A percentile compares a stretch with the other conserved stretches of the same genome.
These are phyloP conservation scores for Lasiosphaeria miniovina DNA, from an alignment of 495 filamentous ascomycete genomes.

Conservation along the genomic window DNA sequence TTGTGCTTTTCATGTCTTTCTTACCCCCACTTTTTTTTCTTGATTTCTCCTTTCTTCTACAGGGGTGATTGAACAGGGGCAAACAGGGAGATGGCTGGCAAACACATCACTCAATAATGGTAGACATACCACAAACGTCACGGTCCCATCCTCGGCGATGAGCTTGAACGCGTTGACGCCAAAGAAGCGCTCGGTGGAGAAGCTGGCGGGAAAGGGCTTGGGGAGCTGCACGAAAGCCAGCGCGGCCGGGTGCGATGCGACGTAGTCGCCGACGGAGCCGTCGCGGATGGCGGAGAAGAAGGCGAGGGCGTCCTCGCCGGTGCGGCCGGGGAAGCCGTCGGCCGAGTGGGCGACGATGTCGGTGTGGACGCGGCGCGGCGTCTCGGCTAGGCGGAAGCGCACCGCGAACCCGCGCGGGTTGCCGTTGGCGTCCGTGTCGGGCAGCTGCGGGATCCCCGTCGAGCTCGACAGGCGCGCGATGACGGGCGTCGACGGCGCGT, in stretches of 20 bases:
- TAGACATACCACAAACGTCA: conserved; percentile 31
- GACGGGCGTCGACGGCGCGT: conserved; percentile 41
- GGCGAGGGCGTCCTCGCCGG: conserved; percentile 46
- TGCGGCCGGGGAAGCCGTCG: conserved; percentile 46
- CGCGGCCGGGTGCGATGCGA: conserved; percentile 43
- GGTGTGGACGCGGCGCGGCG: conserved; percentile 45
- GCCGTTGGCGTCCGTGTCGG: conserved; percentile 47
- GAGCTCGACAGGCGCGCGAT: conserved; percentile 51
- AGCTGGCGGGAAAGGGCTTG: conserved; percentile 48
- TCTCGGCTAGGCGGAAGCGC: conserved; percentile 45
- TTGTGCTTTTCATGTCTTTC: too few species aligned
- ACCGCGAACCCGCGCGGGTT: conserved; percentile 50
- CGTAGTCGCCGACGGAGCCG: conserved; percentile 36
- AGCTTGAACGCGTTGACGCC: conserved; percentile 52
- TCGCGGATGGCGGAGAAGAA: conserved; percentile 41
- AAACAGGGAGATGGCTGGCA: background rate
- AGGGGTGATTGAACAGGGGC: background rate
- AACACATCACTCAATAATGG: background rate
- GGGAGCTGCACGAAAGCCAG: conserved; percentile 42
- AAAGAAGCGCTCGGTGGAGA: conserved; percentile 44
- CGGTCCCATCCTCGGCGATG: conserved; percentile 37
- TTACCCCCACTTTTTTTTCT: too few species aligned
- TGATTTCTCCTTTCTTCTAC: too few species aligned
- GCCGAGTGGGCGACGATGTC: conserved; percentile 54
- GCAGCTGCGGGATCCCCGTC: conserved; percentile 51